These are phyloP conservation scores for Alternaria brassicicola DNA, from an alignment of 2,329 filamentous ascomycete species.

Conservation along the genomic window DNA sequence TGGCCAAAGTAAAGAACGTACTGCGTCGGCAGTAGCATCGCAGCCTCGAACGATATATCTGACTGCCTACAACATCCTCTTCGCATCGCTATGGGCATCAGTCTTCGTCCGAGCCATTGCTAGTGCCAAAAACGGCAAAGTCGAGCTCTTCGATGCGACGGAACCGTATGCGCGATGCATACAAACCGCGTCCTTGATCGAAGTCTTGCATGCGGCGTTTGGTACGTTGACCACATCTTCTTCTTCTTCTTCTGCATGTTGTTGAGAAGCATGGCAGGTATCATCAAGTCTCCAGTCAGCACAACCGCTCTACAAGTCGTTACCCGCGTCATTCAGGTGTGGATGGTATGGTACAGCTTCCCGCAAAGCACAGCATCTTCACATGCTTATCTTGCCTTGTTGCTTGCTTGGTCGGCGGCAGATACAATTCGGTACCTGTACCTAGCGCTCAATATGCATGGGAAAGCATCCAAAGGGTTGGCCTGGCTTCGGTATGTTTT, in stretches of 20 bases:
- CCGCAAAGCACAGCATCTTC: constrained; percentile 24
- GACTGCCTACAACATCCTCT: constrained; percentile 30
- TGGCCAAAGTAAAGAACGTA: neutral
- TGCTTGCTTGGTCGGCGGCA: constrained; percentile 33
- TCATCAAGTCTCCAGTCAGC: constrained; percentile 32
- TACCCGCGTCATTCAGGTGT: constrained; percentile 37
- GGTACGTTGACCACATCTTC: constrained; percentile 13
- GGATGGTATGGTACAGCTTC: constrained; percentile 36
- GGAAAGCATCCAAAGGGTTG: constrained; percentile 15
- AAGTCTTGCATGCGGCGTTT: constrained; percentile 27
- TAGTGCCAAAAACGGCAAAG: neutral
- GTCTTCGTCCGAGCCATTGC: constrained; percentile 12
- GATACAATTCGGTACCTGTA: constrained; percentile 32
- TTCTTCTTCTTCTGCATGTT: neutral
- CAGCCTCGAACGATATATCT: constrained; percentile 23
- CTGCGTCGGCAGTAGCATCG: neutral
- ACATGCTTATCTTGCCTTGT: constrained; percentile 23
- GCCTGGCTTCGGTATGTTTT: constrained; percentile 29
- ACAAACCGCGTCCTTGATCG: constrained; percentile 29
- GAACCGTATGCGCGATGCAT: constrained; percentile 25
- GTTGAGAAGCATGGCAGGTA: constrained; percentile 12
- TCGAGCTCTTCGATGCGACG: constrained; percentile 19
- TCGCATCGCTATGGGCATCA: constrained; percentile 26
- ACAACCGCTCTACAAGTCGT: constrained; percentile 31
- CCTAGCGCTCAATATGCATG: constrained; percentile 29